A percentile compares a stretch with the other conserved stretches of the same genome.
Evolutionary conservation across 495 filamentous ascomycete genomes (phyloP).

Genomic region (Penicillium tannophilum): DNA sequence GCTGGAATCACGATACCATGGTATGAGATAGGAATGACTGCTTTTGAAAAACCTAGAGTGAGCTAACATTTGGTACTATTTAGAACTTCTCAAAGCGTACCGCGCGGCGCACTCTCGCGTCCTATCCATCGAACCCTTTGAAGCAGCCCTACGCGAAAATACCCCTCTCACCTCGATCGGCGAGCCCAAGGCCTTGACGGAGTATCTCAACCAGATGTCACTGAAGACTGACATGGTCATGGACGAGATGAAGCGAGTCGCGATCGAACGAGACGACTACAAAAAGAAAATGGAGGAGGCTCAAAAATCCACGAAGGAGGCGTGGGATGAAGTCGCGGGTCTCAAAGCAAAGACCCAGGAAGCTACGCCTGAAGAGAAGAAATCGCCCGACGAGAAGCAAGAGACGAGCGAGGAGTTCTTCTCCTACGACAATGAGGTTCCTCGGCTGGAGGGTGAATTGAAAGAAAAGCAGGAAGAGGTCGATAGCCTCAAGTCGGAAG

Average conservation of each 20-base stretch:
- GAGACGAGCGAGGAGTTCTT: constrained; percentile 78
- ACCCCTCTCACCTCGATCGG: constrained; percentile 86
- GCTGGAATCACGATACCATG: constrained; percentile 82
- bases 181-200: constrained; percentile 81
- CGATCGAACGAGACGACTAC: constrained; percentile 75
- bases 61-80: constrained; percentile 16
- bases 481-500: constrained; percentile 61
- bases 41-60: neutral
- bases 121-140: constrained; percentile 85
- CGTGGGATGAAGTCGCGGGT: constrained; percentile 52
- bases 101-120: constrained; percentile 84
- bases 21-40: constrained; percentile 44
- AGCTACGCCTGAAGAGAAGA: constrained; percentile 26
- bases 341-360: constrained; percentile 40
- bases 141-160: constrained; percentile 84
- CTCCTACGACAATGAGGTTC: constrained; percentile 79
- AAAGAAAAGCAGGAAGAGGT: constrained; percentile 66
- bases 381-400: constrained; percentile 33
- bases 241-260: constrained; percentile 88
- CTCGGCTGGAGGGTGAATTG: constrained; percentile 62
- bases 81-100: constrained; percentile 90
- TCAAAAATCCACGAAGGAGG: constrained; percentile 63
- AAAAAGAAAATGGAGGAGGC: constrained; percentile 75
- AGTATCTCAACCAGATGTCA: constrained; percentile 91
- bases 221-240: constrained; percentile 85